Percentiles rank a stretch among this genome's conserved stretches.
Evolutionary conservation across 2,329 filamentous ascomycete species (phyloP).

Genomic region (Emergomyces africanus): DNA sequence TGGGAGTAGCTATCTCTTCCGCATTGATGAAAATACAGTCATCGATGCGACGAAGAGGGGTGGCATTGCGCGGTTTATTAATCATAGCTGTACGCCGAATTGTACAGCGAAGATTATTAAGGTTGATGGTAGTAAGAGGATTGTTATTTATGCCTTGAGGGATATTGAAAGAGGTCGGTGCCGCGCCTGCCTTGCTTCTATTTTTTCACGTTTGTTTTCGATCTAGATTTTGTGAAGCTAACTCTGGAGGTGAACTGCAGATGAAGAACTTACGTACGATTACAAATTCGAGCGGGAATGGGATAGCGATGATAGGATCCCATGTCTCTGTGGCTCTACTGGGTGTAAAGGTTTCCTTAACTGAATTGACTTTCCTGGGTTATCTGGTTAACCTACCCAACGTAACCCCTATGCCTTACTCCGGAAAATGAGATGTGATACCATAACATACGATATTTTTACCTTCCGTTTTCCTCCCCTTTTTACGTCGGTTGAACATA

Average conservation of each 20-base stretch:
- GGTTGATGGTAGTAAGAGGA: conserved; percentile 93
- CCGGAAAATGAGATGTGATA: neutral
- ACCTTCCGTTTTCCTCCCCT: neutral
- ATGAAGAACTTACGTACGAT: conserved; percentile 98
- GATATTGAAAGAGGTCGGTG: conserved; percentile 87
- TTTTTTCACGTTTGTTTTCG: neutral
- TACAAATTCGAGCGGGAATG: conserved; percentile 99
- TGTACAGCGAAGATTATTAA: conserved; percentile 99
- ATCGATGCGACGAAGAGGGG: conserved; percentile 98
- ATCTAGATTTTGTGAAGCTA: neutral
- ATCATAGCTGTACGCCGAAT: conserved; percentile 93
- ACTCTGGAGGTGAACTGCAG: conserved; percentile 34
- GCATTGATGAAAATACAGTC: conserved; percentile 94
- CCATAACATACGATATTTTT: neutral
- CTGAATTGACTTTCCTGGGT: conserved; percentile 32
- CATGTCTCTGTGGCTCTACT: conserved; percentile 89
- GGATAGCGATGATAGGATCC: conserved; percentile 86
- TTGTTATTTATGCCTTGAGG: conserved; percentile 95
- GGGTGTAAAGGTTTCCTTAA: conserved; percentile 99
- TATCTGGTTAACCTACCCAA: neutral
- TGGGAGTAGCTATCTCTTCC: conserved; percentile 92
- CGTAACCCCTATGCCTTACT: neutral
- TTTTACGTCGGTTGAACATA: neutral
- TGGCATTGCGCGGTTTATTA: conserved; percentile 96
- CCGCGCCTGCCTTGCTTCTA: neutral